These are phyloP conservation scores for Salix udensis DNA, from an alignment of 345 rosid genomes.

Conservation along the genomic window DNA sequence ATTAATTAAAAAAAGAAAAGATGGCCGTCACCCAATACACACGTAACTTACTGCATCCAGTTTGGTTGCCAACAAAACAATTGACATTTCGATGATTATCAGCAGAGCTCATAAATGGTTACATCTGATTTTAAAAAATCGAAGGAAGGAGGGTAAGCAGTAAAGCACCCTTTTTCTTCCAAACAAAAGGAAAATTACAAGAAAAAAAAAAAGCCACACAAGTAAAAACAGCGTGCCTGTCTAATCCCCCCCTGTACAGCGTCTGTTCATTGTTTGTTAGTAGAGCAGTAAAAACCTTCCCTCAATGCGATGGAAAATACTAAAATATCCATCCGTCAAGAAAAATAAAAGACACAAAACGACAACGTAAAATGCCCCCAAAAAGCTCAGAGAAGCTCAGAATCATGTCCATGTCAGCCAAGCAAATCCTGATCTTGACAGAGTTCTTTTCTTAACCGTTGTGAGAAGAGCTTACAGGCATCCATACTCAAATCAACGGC, in stretches of 20 bases:
- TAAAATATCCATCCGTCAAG: slow-evolving; percentile 17
- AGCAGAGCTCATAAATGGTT: too few relatives aligned
- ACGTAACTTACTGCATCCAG: too few relatives aligned
- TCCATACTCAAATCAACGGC: slow-evolving; percentile 91
- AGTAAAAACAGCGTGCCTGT: slow-evolving; percentile 33
- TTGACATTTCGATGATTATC: too few relatives aligned
- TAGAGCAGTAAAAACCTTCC: slow-evolving; percentile 17
- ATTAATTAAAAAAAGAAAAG: too few relatives aligned
- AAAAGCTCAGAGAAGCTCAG: background rate
- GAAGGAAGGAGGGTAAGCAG: too few relatives aligned
- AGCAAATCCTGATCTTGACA: slow-evolving; percentile 42
- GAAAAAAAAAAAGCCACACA: slow-evolving; percentile 43
- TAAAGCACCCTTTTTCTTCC: background rate
- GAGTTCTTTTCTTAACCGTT: slow-evolving; percentile 81
- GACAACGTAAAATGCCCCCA: background rate
- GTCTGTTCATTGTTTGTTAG: slow-evolving; percentile 11
- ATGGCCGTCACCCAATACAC: too few relatives aligned
- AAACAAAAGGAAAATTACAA: background rate
- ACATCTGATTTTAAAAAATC: background rate
- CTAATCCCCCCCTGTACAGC: slow-evolving; percentile 24
- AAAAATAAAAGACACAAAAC: background rate
- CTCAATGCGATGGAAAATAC: slow-evolving; percentile 12
- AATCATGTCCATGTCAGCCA: background rate
- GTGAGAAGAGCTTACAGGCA: slow-evolving; percentile 84
- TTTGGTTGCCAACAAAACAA: too few relatives aligned